Base-by-base conservation (phyloP, 805 yeast genomes). In the Metschnikowia hibisci region DNA sequence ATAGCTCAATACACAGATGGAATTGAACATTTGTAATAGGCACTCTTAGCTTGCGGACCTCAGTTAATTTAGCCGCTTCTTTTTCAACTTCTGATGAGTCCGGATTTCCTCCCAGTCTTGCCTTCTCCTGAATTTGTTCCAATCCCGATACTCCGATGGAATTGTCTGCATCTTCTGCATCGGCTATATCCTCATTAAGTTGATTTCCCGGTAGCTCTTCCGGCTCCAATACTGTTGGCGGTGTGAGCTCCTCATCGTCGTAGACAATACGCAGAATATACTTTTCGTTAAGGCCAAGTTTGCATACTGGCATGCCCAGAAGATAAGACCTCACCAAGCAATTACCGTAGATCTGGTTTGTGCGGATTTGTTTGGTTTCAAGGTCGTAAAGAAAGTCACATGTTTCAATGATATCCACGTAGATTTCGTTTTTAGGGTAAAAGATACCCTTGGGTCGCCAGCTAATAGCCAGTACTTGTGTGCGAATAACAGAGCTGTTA, bases 1-100 rank as follows among this genome's bases (percentile, higher is more conserved):
- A 77, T 30, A 87, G 64, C 39, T 84, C 73, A n/a, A 88, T 95
- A 65, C 96, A 88, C 64, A 88, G 67, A 54, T 71, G 62, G 67
- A 66, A 53, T 71, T 67, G 74, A 25, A 67, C 64, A 42, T 68
- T 66, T 4, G 63, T 47, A 25, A 70, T 60, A 10, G 74, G 72
- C 6, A 69, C 55, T 26, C 51, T 47, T 41, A 40, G 41, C 15
- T 20, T 32, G 9, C 41, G 42, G n/a, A 20, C 7, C 5, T 13
- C 18, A 9, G 27, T 20, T 5, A 11, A 9, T 26, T 20, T 10
- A 15, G 26, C 23, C 5, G 10, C 11, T 25, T 11, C 14, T 2
- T 20, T 22, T 22, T 22, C 16, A 14, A 16, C 10, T 13, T 34
- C 37, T 16, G 45, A 39, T 40, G 50, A 32, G 42, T 44, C 35